A percentile compares a stretch with the other conserved stretches of the same genome.
Conservation (phyloP, 2,329 filamentous ascomycete species). For the Colletotrichum viniferum region DNA sequence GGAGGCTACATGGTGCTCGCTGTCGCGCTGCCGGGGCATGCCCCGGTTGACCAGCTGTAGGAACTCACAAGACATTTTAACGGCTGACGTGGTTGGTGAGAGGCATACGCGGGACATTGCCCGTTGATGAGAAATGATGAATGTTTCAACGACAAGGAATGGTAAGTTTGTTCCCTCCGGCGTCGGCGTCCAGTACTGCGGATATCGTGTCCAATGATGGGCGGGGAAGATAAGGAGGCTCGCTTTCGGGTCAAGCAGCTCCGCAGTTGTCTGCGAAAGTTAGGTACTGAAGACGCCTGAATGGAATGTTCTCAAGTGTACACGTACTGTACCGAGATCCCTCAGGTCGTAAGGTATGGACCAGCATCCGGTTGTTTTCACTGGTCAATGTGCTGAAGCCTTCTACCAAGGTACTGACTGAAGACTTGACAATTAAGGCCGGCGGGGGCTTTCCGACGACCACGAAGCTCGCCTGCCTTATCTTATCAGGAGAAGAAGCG, state of each 20-base stretch:
- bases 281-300: background rate
- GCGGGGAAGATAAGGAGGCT: background rate
- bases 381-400: background rate
- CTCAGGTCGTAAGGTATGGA: background rate
- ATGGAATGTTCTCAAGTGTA: background rate
- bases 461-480: background rate
- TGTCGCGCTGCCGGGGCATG: background rate
- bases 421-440: background rate
- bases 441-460: background rate
- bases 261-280: background rate
- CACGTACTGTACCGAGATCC: background rate
- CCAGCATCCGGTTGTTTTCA: background rate
- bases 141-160: background rate
- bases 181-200: background rate
- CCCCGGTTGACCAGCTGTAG: background rate
- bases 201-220: background rate
- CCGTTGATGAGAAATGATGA: background rate
- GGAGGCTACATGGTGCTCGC: background rate
- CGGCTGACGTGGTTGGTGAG: background rate
- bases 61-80: background rate
- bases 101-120: background rate
- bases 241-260: background rate
- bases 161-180: background rate
- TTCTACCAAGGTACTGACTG: background rate
- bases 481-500: background rate